phyloP scores from a whole-genome alignment of 2,329 filamentous ascomycete genomes.

The Neonectria neomacrospora region DNA sequence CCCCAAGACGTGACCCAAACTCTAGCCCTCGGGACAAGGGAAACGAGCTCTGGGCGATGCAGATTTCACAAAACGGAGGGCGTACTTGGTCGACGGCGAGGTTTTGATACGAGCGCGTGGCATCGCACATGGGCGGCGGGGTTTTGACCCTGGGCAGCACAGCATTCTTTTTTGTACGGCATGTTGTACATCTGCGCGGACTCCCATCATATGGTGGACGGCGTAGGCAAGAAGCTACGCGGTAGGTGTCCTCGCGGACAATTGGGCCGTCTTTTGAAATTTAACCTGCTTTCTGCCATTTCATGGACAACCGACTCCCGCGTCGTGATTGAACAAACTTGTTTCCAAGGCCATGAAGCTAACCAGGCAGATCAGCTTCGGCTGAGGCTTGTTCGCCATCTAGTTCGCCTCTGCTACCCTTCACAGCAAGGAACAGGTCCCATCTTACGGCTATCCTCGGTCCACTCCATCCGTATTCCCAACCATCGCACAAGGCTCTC shows the following conservation, averaged over 20 bases:
- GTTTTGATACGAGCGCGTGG: conserved; percentile 12
- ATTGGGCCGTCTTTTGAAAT: conserved; percentile 8
- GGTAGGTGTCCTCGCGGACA: conserved; percentile 12
- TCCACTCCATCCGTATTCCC: no score
- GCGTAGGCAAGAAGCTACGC: not conserved
- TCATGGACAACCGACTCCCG: not conserved
- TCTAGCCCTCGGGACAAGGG: not conserved
- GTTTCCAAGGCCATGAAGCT: not conserved
- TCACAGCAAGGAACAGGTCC: no score
- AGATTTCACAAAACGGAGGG: not conserved
- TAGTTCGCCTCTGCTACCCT: conserved; percentile 10
- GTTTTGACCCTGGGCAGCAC: conserved; percentile 3
- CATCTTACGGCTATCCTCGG: no score
- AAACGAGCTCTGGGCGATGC: not conserved
- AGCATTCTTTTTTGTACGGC: conserved; percentile 5
- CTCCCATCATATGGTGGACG: conserved; percentile 13
- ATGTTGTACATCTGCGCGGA: conserved; percentile 3
- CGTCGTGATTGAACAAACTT: not conserved
- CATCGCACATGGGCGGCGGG: conserved; percentile 2
- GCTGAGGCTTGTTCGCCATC: not conserved
- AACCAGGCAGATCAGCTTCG: not conserved
- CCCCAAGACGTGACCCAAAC: conserved; percentile 12
- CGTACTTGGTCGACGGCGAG: conserved; percentile 2
- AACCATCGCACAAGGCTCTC: no score
- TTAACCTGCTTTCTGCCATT: conserved; percentile 1